Conservation (phyloP, 1,284 basidiomycete genomes). For the Pseudozyma thailandica region DNA sequence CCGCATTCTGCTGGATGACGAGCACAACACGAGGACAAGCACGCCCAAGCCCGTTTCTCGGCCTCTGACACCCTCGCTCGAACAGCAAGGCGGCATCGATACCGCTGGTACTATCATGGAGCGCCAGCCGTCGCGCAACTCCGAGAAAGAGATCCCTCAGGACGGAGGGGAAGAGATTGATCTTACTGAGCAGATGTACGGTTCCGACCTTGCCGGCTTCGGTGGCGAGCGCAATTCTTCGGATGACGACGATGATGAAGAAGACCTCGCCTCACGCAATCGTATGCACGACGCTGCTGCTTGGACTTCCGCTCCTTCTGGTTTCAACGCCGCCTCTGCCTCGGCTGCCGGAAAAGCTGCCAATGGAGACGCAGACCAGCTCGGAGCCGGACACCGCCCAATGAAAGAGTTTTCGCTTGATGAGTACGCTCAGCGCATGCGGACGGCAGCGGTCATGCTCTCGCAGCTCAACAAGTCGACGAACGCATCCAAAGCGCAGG, state of each 20-base stretch:
- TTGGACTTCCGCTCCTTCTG: constrained; percentile 44
- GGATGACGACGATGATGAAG: constrained; percentile 54
- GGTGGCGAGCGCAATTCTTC: constrained; percentile 49
- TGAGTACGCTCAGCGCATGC: constrained; percentile 97
- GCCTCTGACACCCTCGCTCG: constrained; percentile 24
- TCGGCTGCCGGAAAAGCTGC: not conserved
- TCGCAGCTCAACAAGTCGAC: constrained; percentile 81
- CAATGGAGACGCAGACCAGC: constrained; percentile 7
- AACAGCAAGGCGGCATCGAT: constrained; percentile 8
- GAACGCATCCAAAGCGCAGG: constrained; percentile 53
- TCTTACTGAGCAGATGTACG: constrained; percentile 65
- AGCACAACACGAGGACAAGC: constrained; percentile 8
- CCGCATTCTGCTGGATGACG: not conserved
- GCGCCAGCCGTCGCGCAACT: not conserved
- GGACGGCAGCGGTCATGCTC: constrained; percentile 97
- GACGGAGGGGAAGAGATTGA: constrained; percentile 59
- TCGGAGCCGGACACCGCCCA: constrained; percentile 35
- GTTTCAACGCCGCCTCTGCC: constrained; percentile 2
- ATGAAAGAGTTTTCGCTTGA: constrained; percentile 73
- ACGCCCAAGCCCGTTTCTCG: constrained; percentile 25
- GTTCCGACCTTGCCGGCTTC: constrained; percentile 60
- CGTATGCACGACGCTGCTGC: constrained; percentile 60
- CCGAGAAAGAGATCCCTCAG: constrained; percentile 5
- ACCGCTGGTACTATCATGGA: not conserved
- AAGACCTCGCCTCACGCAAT: constrained; percentile 58